phyloP scores from a whole-genome alignment of 2,329 filamentous ascomycete genomes.

The Fusarium sacchari region DNA sequence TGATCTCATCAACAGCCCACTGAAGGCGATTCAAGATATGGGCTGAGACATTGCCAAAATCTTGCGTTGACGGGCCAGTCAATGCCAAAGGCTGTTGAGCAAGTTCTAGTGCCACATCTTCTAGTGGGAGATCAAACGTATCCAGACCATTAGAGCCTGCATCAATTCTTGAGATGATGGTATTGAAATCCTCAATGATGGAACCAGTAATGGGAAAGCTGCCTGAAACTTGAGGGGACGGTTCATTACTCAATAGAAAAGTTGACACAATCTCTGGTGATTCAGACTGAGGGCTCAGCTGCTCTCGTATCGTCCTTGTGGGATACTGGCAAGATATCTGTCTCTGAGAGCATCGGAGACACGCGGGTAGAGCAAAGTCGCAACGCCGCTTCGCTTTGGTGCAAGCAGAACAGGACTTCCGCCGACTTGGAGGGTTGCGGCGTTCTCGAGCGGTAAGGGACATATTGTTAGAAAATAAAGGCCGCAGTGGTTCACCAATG shows the following conservation, averaged over 20 bases:
- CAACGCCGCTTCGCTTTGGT: constrained; percentile 67
- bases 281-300: neutral
- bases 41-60: constrained; percentile 37
- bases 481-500: neutral
- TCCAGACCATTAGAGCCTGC: constrained; percentile 10
- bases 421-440: constrained; percentile 57
- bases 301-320: neutral
- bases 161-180: constrained; percentile 30
- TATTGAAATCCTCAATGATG: constrained; percentile 25
- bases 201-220: neutral
- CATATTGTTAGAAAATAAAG: constrained; percentile 31
- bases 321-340: constrained; percentile 60
- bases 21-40: constrained; percentile 48
- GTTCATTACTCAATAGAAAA: constrained; percentile 1
- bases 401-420: constrained; percentile 67
- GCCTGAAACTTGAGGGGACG: constrained; percentile 2
- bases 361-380: constrained; percentile 61
- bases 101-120: constrained; percentile 34
- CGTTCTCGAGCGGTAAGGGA: constrained; percentile 50
- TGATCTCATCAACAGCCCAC: constrained; percentile 62
- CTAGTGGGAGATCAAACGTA: constrained; percentile 22
- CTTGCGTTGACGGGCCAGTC: constrained; percentile 36
- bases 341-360: constrained; percentile 62
- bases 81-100: constrained; percentile 36
- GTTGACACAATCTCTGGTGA: constrained; percentile 12